These are phyloP conservation scores for Coemansia guatemalensis DNA, from an alignment of 192 early-diverging fungal species.

Conservation along the genomic window DNA sequence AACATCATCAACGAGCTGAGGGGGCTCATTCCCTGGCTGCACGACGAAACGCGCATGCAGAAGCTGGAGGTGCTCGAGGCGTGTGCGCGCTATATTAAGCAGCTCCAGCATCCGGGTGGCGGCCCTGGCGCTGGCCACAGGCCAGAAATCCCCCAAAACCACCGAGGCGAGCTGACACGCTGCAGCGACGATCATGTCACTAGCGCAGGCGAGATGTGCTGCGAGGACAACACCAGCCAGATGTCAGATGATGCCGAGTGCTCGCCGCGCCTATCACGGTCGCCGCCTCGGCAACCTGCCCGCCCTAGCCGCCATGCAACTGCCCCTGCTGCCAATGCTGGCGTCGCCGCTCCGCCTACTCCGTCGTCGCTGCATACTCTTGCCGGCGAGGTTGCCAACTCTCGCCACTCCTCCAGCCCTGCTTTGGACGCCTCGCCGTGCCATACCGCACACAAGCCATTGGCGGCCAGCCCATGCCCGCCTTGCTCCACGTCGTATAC, in stretches of 20 bases:
- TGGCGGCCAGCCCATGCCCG: not conserved
- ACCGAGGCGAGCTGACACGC: too few relatives aligned
- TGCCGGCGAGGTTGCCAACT: too few relatives aligned
- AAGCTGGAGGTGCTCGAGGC: constrained; percentile 49
- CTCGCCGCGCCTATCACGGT: not conserved
- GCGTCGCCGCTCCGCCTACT: too few relatives aligned
- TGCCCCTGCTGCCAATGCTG: too few relatives aligned
- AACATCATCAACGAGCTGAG: constrained; percentile 73
- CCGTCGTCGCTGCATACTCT: too few relatives aligned
- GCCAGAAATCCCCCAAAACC: too few relatives aligned
- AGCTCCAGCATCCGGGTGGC: constrained; percentile 19
- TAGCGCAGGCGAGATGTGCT: too few relatives aligned
- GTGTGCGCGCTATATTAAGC: constrained; percentile 32
- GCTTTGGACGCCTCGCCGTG: too few relatives aligned
- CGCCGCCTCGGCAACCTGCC: not conserved
- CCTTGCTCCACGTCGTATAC: not conserved
- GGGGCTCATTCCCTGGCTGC: constrained; percentile 61
- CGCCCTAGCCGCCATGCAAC: too few relatives aligned
- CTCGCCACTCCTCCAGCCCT: too few relatives aligned
- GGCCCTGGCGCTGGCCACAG: not conserved
- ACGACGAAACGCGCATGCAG: constrained; percentile 27
- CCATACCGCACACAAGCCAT: too few relatives aligned
- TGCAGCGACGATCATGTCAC: too few relatives aligned
- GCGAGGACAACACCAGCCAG: constrained; percentile 3
- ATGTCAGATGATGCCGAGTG: constrained; percentile 1